Base-by-base conservation (phyloP, 352 stramenopile genomes). In the Phytophthora parvispora region DNA sequence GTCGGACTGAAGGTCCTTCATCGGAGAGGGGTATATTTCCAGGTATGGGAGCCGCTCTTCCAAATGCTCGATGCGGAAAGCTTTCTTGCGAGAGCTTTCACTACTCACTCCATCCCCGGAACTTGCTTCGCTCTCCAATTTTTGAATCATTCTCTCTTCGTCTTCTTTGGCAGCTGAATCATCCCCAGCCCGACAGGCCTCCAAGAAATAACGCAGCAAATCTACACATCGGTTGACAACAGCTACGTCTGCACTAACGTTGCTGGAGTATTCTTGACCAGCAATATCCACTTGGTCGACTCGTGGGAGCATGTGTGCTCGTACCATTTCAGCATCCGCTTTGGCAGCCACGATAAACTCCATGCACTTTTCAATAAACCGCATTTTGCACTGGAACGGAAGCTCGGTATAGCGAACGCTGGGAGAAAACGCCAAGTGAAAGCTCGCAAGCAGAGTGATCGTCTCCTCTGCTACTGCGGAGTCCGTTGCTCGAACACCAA, bases 321-420 rank as follows among this genome's bases (percentile, higher is more conserved):
- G 29, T 28, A 25, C 25, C 8, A 22, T 38, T 51, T 72, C 67
- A 12, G 68, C 63, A n/a, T 60, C 43, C 2, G 22, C 32, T 18
- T 85, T 91, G 5, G 78, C 79, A 27, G 49, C 36, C 3, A 53
- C 47, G 4, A 92, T 68, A 8, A 82, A 77, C 1, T 63, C 49
- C 63, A 92, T 89, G 32, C 84, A 93, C n/a, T 72, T 87, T 6
- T 87, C 84, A 6, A 92, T 60, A 51, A 92, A 92, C 18, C 61
- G 63, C 22, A 76, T 69, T 49, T 91, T 88, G 28, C 45, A 70
- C 22, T 60, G 57, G 49, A 80, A 69, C 2, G 68, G 60, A 4
- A 78, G 20, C 2, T 79, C 61, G 8, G 70, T 71, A 15, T 64
- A 53, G 12, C 68, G 74, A n/a, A 86, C 40, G 1, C 45, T 28